Base-by-base conservation (phyloP, 163 green algal genomes). In the Prototheca wickerhamii region DNA sequence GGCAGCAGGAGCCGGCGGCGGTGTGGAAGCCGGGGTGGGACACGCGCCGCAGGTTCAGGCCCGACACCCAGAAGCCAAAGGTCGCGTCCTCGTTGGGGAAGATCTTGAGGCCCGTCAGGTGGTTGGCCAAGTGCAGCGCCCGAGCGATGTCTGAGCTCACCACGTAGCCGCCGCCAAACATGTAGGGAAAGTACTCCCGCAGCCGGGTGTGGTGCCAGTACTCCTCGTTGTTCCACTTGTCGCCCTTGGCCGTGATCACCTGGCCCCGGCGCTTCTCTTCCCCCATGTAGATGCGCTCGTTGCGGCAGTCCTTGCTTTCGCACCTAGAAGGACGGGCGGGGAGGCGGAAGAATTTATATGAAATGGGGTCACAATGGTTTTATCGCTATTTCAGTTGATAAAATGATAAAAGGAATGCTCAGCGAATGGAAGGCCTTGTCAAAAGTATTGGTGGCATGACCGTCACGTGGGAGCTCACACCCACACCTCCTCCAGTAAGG, bases 171-270 rank as follows among this genome's bases (percentile, higher is more conserved):
- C 68, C 68, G 4, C 68, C 68, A 43, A 65, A 63, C 68, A 74
- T 74, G 55, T 70, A 74, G 1, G 68, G 63, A 6, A 61, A 57
- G 51, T 74, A 74, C n/a, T 62, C 43, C 3, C 37, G 28, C 6
- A 70, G 33, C 28, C 68, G 61, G 29, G 61, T 74, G 35, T 70
- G 56, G 6, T 70, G 35, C 25, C 57, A 64, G 55, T 70, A 74
- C 34, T 69, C 68, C 34, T 62, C 6, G 26, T 74, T 74, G 43
- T 35, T 55, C 68, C 68, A 74, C 40, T 69, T 69, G 34, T 68
- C 65, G 55, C 55, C 57, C 12, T 53, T 32, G 35, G 67, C 61
- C 3, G 55, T 66, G 44, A 74, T 69, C 25, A 74, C 68, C 5
- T 65, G 43, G 4, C 68, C 61, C 30, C 70, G 58, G 25, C 68